Conservation (phyloP, 768 basidiomycete species). For the Tulasnella sp. region DNA sequence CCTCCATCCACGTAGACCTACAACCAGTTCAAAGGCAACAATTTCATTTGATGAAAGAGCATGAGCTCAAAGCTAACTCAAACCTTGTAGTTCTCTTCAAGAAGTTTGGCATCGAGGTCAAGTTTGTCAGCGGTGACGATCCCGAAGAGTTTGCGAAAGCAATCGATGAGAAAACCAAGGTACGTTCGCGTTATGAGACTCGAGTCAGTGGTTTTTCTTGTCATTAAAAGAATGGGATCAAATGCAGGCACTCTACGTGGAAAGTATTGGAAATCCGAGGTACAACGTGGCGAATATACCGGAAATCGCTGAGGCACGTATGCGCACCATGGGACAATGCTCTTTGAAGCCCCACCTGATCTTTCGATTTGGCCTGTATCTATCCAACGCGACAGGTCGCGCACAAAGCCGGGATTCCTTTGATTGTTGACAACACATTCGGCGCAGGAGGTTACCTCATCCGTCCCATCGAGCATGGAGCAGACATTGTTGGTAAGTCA, state of each 20-base stretch:
- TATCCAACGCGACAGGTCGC: constrained; percentile 46
- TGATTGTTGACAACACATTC: constrained; percentile 75
- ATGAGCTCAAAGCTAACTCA: background rate
- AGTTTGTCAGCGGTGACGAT: constrained; percentile 48
- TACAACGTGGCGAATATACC: constrained; percentile 57
- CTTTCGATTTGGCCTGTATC: no score
- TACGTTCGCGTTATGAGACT: background rate
- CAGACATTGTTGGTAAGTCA: constrained; percentile 57
- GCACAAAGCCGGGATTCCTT: constrained; percentile 57
- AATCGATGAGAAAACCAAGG: constrained; percentile 64
- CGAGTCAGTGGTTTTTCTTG: no score
- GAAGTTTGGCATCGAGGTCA: constrained; percentile 52
- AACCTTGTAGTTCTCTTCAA: constrained; percentile 46
- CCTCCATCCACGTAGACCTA: constrained; percentile 42
- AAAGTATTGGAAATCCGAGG: constrained; percentile 72
- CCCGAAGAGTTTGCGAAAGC: constrained; percentile 51
- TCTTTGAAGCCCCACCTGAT: no score
- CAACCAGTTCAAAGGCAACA: constrained; percentile 56
- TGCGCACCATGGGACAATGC: no score
- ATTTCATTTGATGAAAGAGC: background rate
- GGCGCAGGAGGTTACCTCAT: constrained; percentile 66
- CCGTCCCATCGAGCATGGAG: constrained; percentile 60
- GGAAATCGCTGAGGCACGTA: constrained; percentile 50
- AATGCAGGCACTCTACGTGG: constrained; percentile 53
- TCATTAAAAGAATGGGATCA: no score